Percentiles rank a stretch among this genome's conserved stretches.
Evolutionary conservation across 2,329 filamentous ascomycete species (phyloP).

Genomic region (Apiospora malaysiana): DNA sequence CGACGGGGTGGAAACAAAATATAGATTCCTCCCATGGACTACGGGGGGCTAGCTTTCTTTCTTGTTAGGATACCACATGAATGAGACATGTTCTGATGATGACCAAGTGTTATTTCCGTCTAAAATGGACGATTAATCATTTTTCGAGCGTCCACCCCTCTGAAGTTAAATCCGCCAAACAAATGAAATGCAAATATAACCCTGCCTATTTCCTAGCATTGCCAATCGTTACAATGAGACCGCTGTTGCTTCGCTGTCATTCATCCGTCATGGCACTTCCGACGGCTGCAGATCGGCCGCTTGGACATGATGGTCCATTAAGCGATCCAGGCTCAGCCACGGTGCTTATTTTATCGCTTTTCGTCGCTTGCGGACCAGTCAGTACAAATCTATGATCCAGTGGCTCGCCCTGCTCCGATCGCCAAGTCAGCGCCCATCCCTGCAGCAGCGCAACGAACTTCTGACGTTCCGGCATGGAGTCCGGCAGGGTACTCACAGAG

Average conservation of each 20-base stretch:
- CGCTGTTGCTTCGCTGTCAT: background rate
- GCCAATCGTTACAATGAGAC: background rate
- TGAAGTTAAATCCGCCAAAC: background rate
- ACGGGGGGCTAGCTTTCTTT: background rate
- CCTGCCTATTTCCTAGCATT: too few relatives aligned
- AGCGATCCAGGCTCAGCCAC: background rate
- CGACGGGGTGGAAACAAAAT: background rate
- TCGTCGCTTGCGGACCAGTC: background rate
- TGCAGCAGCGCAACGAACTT: background rate
- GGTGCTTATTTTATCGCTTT: too few relatives aligned
- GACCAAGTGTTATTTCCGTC: background rate
- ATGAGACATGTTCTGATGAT: constrained; percentile 17
- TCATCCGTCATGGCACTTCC: background rate
- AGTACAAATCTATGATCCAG: background rate
- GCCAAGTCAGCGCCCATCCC: background rate
- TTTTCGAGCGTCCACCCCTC: background rate
- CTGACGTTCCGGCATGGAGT: background rate
- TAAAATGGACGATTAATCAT: background rate
- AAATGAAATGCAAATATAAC: background rate
- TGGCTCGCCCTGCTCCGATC: background rate
- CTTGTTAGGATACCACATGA: constrained; percentile 16
- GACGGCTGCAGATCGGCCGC: background rate
- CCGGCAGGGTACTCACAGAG: background rate
- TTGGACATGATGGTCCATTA: background rate
- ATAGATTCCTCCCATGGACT: background rate